Evolutionary conservation across 2,329 filamentous ascomycete genomes (phyloP).

Genomic region (Colletotrichum brevisporum): DNA sequence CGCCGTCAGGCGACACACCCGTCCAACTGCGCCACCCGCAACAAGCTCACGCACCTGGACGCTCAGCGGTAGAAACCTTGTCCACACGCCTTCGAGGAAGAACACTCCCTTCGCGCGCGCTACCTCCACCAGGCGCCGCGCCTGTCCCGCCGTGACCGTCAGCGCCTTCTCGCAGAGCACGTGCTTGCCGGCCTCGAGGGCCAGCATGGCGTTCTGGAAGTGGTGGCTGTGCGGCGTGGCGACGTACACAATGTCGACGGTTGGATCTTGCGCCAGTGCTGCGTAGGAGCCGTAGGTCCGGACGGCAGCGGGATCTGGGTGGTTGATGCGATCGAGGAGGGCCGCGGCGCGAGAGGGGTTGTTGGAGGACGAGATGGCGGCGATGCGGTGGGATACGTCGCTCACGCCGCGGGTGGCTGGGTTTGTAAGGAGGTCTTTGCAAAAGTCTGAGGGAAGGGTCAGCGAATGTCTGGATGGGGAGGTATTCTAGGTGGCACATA

Average conservation of each 20-base stretch:
- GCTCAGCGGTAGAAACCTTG: constrained; percentile 87
- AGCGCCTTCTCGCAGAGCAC: constrained; percentile 93
- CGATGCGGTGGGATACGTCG: constrained; percentile 80
- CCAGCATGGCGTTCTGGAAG: constrained; percentile 89
- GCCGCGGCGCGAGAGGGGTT: constrained; percentile 86
- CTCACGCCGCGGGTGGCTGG: constrained; percentile 76
- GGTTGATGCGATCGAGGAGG: constrained; percentile 80
- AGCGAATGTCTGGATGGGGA: not conserved
- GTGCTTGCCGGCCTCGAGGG: constrained; percentile 84
- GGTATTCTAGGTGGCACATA: constrained; percentile 49
- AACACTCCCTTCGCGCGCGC: constrained; percentile 80
- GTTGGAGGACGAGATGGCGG: constrained; percentile 81
- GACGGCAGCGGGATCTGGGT: constrained; percentile 76
- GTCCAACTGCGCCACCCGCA: constrained; percentile 67
- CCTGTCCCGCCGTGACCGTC: constrained; percentile 85
- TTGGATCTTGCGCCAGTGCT: constrained; percentile 81
- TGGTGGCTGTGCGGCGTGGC: constrained; percentile 94
- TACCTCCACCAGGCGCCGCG: constrained; percentile 78
- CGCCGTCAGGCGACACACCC: constrained; percentile 71
- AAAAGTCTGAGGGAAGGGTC: constrained; percentile 66
- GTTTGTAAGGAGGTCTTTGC: constrained; percentile 83
- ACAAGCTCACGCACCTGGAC: constrained; percentile 79
- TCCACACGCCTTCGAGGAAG: constrained; percentile 93
- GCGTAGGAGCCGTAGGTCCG: constrained; percentile 85
- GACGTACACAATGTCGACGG: constrained; percentile 89